A percentile compares a stretch with the other conserved stretches of the same genome.
phyloP scores from a whole-genome alignment of 169 alveolate genomes.

The Eimeria tenella region DNA sequence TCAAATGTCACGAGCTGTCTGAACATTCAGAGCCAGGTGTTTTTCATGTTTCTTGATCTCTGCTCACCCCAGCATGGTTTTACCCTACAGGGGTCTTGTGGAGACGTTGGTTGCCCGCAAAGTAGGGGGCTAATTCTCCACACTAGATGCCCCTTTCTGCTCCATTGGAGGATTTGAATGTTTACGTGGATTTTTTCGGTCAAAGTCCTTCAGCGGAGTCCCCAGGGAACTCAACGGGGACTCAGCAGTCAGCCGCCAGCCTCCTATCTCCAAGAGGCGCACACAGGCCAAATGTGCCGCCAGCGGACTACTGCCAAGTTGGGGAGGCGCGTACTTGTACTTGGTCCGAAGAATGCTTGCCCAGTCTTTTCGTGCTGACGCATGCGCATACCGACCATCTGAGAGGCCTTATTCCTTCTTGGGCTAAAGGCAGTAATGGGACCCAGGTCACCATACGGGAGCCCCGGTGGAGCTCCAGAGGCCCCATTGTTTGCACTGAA shows the following conservation, averaged over 20 bases:
- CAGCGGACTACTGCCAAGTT: too few species aligned
- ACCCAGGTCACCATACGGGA: background rate
- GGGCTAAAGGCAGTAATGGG: background rate
- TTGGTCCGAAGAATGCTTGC: background rate
- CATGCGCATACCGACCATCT: constrained; percentile 1
- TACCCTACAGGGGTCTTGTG: too few species aligned
- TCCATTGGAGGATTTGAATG: background rate
- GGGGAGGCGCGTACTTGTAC: background rate
- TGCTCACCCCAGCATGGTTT: too few species aligned
- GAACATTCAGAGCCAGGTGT: too few species aligned
- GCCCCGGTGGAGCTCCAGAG: background rate
- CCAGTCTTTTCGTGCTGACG: constrained; percentile 20
- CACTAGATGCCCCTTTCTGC: background rate
- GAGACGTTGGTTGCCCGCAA: too few species aligned
- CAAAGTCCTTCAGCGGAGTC: background rate
- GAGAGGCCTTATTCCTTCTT: background rate
- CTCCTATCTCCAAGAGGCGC: background rate
- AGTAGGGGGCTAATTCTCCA: background rate
- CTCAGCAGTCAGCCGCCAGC: background rate
- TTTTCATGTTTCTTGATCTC: too few species aligned
- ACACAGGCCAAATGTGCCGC: background rate
- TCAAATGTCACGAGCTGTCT: too few species aligned
- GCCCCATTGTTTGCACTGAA: constrained; percentile 26
- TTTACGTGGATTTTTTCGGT: constrained; percentile 6
- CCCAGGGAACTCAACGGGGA: background rate